phyloP scores from a whole-genome alignment of 2,329 filamentous ascomycete species.

The Fonsecaea pugnacius region DNA sequence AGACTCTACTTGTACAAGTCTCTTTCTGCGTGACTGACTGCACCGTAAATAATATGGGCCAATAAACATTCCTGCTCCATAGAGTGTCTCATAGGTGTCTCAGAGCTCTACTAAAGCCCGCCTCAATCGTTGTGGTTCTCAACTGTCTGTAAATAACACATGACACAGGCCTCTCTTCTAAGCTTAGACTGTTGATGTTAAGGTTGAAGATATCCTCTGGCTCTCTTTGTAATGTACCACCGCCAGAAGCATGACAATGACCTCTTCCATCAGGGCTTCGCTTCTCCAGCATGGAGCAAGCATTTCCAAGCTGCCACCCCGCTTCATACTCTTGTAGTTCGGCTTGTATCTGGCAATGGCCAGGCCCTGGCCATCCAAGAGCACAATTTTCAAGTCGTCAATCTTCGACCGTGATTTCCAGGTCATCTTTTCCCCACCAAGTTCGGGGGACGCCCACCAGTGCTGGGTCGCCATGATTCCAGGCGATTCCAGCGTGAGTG shows the following conservation, averaged over 20 bases:
- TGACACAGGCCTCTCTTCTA: no score
- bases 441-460: conserved; percentile 14
- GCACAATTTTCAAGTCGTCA: conserved; percentile 18
- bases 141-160: not conserved
- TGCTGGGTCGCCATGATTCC: not conserved
- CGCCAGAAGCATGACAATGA: conserved; percentile 6
- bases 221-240: conserved; percentile 12
- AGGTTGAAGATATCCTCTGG: not conserved
- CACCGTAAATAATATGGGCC: no score
- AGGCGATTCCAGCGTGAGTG: conserved; percentile 1
- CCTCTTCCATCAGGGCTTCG: conserved; percentile 2
- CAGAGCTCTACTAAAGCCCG: not conserved
- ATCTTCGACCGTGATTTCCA: conserved; percentile 16
- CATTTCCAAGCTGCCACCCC: conserved; percentile 16
- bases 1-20: no score
- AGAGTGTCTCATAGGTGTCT: no score
- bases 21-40: no score
- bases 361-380: conserved; percentile 6
- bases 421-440: conserved; percentile 12
- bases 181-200: not conserved
- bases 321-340: conserved; percentile 12
- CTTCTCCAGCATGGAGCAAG: conserved; percentile 8
- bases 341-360: conserved; percentile 21
- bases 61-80: no score
- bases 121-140: not conserved